phyloP scores from a whole-genome alignment of 129 eudicot species.

The Flaveria robusta region DNA sequence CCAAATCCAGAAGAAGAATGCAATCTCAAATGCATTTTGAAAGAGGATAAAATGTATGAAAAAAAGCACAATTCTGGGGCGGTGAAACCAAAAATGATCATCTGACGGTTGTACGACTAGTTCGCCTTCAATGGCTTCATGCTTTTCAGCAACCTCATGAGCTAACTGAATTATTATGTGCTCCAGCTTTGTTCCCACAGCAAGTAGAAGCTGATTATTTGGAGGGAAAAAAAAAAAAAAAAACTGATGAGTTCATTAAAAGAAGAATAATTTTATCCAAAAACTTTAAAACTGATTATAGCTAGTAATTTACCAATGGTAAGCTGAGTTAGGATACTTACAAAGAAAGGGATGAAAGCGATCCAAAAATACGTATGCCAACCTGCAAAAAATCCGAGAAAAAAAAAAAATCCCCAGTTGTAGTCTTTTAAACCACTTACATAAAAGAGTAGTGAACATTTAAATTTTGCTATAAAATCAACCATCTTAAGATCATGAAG shows the following conservation, averaged over 20 bases:
- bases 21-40: constrained; percentile 76
- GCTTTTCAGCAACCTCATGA: constrained; percentile 63
- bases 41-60: constrained; percentile 67
- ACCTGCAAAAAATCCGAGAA: constrained; percentile 38
- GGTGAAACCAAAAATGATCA: constrained; percentile 73
- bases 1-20: constrained; percentile 80
- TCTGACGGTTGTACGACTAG: constrained; percentile 67
- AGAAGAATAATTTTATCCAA: neutral
- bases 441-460: neutral
- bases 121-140: constrained; percentile 59
- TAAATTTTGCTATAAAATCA: neutral
- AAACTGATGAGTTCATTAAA: neutral
- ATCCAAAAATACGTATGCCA: constrained; percentile 89
- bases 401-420: neutral
- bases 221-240: neutral
- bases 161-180: constrained; percentile 72
- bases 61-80: constrained; percentile 59
- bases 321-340: constrained; percentile 38
- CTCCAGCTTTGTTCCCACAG: constrained; percentile 73
- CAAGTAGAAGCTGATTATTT: constrained; percentile 54
- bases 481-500: neutral
- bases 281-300: neutral
- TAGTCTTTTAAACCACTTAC: neutral
- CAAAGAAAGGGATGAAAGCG: constrained; percentile 62
- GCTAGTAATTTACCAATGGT: neutral